phyloP scores from a whole-genome alignment of 352 stramenopile species.

The Globisporangium echinulatum region DNA sequence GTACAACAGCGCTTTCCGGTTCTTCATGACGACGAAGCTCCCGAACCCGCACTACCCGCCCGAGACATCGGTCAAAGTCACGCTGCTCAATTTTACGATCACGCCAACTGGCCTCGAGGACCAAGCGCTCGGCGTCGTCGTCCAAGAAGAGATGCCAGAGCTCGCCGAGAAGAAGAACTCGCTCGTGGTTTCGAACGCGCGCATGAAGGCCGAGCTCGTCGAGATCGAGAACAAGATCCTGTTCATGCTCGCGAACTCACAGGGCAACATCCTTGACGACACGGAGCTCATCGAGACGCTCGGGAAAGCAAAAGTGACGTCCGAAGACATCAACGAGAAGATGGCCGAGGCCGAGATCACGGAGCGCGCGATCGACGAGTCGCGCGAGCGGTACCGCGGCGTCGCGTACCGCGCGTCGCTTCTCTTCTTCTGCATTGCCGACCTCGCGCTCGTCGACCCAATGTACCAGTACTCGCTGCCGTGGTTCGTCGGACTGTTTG shows the following conservation, averaged over 20 bases:
- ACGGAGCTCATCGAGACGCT: conserved; percentile 91
- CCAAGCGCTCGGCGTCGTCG: conserved; percentile 88
- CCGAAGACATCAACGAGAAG: conserved; percentile 90
- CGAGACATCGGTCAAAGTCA: conserved; percentile 91
- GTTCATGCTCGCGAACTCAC: conserved; percentile 90
- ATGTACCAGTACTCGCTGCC: conserved; percentile 95
- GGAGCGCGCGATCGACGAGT: conserved; percentile 89
- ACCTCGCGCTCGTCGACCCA: conserved; percentile 86
- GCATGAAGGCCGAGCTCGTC: conserved; percentile 90
- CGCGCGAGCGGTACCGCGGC: conserved; percentile 81
- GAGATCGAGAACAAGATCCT: conserved; percentile 94
- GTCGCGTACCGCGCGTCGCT: conserved; percentile 88
- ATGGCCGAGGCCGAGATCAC: conserved; percentile 90
- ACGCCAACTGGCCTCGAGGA: conserved; percentile 88
- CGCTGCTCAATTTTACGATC: conserved; percentile 91
- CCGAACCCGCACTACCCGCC: conserved; percentile 91
- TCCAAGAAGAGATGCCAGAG: conserved; percentile 92
- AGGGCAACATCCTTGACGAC: conserved; percentile 92
- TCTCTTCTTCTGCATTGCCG: conserved; percentile 91
- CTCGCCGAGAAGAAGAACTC: conserved; percentile 93
- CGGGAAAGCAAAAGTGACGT: conserved; percentile 88
- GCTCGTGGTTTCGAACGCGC: conserved; percentile 87
- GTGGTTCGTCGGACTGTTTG: conserved; percentile 91
- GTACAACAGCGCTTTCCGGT: conserved; percentile 87
- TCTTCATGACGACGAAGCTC: conserved; percentile 93